phyloP scores from a whole-genome alignment of 495 filamentous ascomycete species.

The Parathielavia appendiculata region DNA sequence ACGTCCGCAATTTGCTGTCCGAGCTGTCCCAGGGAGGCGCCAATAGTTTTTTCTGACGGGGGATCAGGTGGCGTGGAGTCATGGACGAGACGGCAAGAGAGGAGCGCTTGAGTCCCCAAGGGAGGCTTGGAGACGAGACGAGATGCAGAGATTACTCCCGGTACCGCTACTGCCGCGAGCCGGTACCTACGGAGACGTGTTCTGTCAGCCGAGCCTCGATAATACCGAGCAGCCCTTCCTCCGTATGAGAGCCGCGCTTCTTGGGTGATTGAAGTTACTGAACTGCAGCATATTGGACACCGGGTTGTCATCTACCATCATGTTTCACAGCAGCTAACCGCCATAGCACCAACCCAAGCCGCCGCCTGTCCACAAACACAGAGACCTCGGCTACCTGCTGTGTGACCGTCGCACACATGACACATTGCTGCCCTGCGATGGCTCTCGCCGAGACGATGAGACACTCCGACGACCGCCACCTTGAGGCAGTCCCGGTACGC shows the following conservation, averaged over 20 bases:
- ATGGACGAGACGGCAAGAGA: neutral
- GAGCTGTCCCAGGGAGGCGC: neutral
- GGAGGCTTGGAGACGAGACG: neutral
- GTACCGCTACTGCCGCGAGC: neutral
- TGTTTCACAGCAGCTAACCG: neutral
- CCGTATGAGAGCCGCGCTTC: too few relatives aligned
- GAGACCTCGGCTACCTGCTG: neutral
- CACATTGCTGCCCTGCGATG: conserved; percentile 2
- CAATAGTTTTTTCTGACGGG: too few relatives aligned
- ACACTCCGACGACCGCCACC: neutral
- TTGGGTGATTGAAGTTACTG: too few relatives aligned
- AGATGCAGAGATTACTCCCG: neutral
- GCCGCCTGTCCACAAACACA: neutral
- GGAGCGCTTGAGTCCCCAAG: neutral
- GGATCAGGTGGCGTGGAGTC: too few relatives aligned
- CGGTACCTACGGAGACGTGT: neutral
- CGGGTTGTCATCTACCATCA: too few relatives aligned
- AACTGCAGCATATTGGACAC: neutral
- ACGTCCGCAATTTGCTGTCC: neutral
- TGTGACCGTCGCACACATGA: neutral
- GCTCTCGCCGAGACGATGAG: neutral
- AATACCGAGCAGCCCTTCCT: too few relatives aligned
- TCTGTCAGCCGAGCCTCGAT: too few relatives aligned
- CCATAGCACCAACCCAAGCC: neutral
- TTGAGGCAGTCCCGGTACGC: neutral